A percentile compares a stretch with the other conserved stretches of the same genome.
These are phyloP conservation scores for Aaosphaeria pasadenensis DNA, from an alignment of 2,329 filamentous ascomycete species.

Conservation along the genomic window DNA sequence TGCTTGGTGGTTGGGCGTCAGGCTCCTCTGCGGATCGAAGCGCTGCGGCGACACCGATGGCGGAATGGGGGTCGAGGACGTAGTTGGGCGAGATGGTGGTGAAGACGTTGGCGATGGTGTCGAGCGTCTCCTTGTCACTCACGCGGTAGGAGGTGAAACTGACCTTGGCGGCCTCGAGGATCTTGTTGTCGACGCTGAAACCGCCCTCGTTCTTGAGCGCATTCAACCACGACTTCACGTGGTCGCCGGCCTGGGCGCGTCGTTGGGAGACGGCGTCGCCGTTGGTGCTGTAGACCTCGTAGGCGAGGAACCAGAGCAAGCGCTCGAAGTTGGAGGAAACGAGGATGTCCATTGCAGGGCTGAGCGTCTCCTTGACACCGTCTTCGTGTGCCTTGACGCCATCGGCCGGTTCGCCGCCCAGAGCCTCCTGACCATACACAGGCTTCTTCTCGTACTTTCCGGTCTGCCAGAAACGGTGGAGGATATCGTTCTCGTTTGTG, in stretches of 20 bases:
- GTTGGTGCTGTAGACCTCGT: slow-evolving; percentile 45
- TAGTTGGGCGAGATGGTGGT: slow-evolving; percentile 57
- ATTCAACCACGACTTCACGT: slow-evolving; percentile 74
- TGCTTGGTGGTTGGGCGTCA: slow-evolving; percentile 47
- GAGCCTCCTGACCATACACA: slow-evolving; percentile 55
- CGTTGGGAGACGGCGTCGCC: slow-evolving; percentile 41
- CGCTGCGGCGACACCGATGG: slow-evolving; percentile 79
- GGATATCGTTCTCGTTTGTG: slow-evolving; percentile 96
- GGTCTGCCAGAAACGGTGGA: slow-evolving; percentile 91
- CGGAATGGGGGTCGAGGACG: slow-evolving; percentile 88
- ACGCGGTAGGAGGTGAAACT: slow-evolving; percentile 80
- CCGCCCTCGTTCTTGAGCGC: slow-evolving; percentile 78
- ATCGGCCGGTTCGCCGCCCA: slow-evolving; percentile 54
- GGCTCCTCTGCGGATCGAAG: slow-evolving; percentile 61
- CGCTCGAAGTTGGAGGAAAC: slow-evolving; percentile 97
- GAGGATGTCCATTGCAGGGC: slow-evolving; percentile 96
- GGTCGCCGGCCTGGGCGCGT: slow-evolving; percentile 60
- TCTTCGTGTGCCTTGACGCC: slow-evolving; percentile 61
- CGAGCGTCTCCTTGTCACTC: slow-evolving; percentile 51
- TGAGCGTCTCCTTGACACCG: slow-evolving; percentile 86
- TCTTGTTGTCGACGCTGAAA: slow-evolving; percentile 73
- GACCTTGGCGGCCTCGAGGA: slow-evolving; percentile 67
- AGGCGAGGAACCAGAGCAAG: slow-evolving; percentile 87
- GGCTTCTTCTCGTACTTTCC: slow-evolving; percentile 86
- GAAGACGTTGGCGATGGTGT: slow-evolving; percentile 47